Percentiles rank a stretch among this genome's conserved stretches.
These are phyloP conservation scores for Alternaria longipes DNA, from an alignment of 2,329 filamentous ascomycete genomes.

Conservation along the genomic window DNA sequence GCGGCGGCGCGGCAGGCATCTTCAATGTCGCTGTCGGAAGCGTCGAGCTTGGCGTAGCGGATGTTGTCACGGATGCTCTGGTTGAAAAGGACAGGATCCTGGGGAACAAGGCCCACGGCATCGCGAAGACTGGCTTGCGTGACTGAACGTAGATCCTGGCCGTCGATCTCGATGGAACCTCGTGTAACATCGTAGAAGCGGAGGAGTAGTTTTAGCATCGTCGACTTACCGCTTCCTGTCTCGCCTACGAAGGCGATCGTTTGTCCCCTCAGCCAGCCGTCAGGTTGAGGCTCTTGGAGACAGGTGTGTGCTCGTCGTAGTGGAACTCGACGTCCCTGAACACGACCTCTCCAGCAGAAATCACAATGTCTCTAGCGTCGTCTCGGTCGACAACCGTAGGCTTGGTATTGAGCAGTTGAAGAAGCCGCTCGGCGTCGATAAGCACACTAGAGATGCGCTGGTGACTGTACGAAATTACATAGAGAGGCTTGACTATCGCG, in stretches of 20 bases:
- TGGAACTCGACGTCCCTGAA: constrained; percentile 65
- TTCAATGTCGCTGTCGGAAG: too few relatives aligned
- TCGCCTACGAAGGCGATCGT: constrained; percentile 70
- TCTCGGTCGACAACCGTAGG: constrained; percentile 61
- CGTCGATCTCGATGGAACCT: constrained; percentile 66
- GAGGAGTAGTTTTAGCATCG: constrained; percentile 67
- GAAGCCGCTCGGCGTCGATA: constrained; percentile 71
- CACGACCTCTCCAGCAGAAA: constrained; percentile 60
- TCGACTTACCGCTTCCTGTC: constrained; percentile 70
- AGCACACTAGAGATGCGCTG: constrained; percentile 62
- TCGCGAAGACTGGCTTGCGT: too few relatives aligned
- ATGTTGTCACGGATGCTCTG: too few relatives aligned
- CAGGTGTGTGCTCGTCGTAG: constrained; percentile 63
- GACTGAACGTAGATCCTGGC: constrained; percentile 69
- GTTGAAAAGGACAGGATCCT: too few relatives aligned
- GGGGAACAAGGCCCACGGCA: too few relatives aligned
- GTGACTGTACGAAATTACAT: constrained; percentile 60
- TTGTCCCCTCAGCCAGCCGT: constrained; percentile 60
- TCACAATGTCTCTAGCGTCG: constrained; percentile 51
- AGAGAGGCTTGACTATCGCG: constrained; percentile 58
- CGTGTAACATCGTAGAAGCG: constrained; percentile 67
- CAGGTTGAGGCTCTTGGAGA: constrained; percentile 61
- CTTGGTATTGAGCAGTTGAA: constrained; percentile 66
- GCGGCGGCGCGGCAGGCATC: too few relatives aligned
- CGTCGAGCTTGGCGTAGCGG: too few relatives aligned